A percentile compares a stretch with the other conserved stretches of the same genome.
phyloP scores from a whole-genome alignment of 2,329 filamentous ascomycete species.

The Beauveria sp. region DNA sequence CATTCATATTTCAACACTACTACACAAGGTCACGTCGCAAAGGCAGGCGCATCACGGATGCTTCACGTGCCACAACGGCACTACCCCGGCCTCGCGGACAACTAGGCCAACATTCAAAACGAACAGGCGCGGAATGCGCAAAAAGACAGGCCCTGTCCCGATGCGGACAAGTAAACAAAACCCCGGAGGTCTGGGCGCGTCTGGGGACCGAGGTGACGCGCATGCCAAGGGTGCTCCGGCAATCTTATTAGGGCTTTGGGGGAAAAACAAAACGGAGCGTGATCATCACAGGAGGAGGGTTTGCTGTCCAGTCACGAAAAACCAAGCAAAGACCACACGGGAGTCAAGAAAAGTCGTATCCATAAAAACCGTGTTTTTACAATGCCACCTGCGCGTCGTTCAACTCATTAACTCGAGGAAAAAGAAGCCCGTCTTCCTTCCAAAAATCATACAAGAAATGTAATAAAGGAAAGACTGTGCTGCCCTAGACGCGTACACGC shows the following conservation, averaged over 20 bases:
- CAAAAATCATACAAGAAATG: conserved; percentile 1
- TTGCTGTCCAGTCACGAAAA: neutral
- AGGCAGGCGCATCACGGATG: neutral
- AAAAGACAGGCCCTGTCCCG: neutral
- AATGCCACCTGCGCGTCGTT: neutral
- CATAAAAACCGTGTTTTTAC: conserved; percentile 2
- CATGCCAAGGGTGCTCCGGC: neutral
- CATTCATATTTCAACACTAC: neutral
- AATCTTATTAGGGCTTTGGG: neutral
- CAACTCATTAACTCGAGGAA: neutral
- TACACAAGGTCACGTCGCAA: neutral
- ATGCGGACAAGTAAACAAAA: conserved; percentile 9
- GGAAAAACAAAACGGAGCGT: neutral
- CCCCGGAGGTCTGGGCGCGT: neutral
- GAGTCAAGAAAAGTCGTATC: neutral
- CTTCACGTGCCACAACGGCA: neutral
- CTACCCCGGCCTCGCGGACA: neutral
- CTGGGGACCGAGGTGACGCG: neutral
- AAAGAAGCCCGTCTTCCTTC: neutral
- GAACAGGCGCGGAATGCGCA: neutral
- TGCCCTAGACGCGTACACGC: neutral
- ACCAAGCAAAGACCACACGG: neutral
- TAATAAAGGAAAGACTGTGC: neutral
- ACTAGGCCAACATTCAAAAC: neutral
- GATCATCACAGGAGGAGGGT: neutral